Percentiles rank a stretch among this genome's conserved stretches.
phyloP scores from a whole-genome alignment of 345 rosid genomes.

The Camelina laxa region DNA sequence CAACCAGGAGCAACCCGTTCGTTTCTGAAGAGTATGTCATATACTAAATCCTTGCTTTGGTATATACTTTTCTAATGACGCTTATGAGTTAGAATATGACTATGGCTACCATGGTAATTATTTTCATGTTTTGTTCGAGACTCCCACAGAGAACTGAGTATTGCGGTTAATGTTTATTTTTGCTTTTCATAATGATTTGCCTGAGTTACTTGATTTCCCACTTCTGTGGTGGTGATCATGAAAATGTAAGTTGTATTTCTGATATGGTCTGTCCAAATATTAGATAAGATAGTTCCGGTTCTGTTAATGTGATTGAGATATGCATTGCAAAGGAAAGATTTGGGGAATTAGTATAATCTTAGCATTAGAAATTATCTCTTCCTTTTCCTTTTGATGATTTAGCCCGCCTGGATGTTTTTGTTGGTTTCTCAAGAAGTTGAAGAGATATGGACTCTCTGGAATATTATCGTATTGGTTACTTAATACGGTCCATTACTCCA shows the following conservation, averaged over 20 bases:
- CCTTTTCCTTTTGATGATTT: constrained; percentile 1
- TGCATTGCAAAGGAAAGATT: constrained; percentile 21
- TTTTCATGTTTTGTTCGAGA: background rate
- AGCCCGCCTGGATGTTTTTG: constrained; percentile 18
- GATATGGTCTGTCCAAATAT: constrained; percentile 10
- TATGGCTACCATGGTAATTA: background rate
- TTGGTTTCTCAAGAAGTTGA: constrained; percentile 69
- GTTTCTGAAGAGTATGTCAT: constrained; percentile 44
- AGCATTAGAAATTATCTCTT: background rate
- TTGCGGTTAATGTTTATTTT: background rate
- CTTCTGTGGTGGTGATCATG: constrained; percentile 10
- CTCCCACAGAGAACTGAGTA: background rate
- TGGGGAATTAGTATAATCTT: background rate
- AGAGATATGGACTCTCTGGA: constrained; percentile 87
- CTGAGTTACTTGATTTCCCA: constrained; percentile 13
- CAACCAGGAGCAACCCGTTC: constrained; percentile 24
- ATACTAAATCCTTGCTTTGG: background rate
- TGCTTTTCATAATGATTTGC: background rate
- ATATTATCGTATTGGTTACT: constrained; percentile 79
- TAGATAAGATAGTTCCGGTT: constrained; percentile 18
- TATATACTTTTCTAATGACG: background rate
- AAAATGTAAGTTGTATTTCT: constrained; percentile 7
- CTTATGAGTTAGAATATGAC: constrained; percentile 1
- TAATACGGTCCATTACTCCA: constrained; percentile 77
- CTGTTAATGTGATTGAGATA: constrained; percentile 7